Evolutionary conservation across 345 rosid genomes (phyloP).

Genomic region (Sonneratia caseolaris): DNA sequence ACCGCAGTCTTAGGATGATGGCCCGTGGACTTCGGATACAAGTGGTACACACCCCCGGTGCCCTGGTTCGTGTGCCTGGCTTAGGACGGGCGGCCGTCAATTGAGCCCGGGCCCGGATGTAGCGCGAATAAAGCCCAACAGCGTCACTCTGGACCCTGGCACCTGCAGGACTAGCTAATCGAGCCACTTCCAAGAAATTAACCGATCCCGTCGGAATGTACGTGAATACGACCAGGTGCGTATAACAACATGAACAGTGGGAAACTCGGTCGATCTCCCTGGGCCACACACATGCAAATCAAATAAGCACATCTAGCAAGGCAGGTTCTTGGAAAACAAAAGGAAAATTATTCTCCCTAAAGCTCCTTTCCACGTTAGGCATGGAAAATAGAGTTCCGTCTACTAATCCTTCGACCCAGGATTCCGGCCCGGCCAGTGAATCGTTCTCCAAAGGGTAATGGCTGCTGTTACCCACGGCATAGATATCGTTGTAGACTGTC

Average conservation of each 20-base stretch:
- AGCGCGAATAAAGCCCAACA: too few relatives aligned
- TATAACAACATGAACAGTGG: too few relatives aligned
- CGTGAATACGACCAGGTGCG: too few relatives aligned
- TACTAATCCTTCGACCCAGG: slow-evolving; percentile 10
- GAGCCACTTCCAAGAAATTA: too few relatives aligned
- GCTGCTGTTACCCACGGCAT: not conserved
- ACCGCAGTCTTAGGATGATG: not conserved
- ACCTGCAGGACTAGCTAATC: too few relatives aligned
- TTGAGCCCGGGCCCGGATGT: too few relatives aligned
- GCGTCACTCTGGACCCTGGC: too few relatives aligned
- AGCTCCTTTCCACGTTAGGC: slow-evolving; percentile 18
- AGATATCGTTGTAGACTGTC: not conserved
- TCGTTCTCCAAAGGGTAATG: slow-evolving; percentile 2
- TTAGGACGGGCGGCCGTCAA: too few relatives aligned
- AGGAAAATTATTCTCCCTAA: slow-evolving; percentile 23
- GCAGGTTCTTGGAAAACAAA: slow-evolving; percentile 17
- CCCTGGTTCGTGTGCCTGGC: too few relatives aligned
- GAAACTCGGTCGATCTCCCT: too few relatives aligned
- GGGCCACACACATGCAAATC: not conserved
- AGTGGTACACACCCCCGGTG: not conserved
- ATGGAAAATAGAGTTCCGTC: slow-evolving; percentile 9
- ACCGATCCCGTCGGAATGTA: too few relatives aligned
- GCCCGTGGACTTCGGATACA: too few relatives aligned
- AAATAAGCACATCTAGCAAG: slow-evolving; percentile 15
- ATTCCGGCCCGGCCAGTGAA: slow-evolving; percentile 7